Percentiles rank a stretch among this genome's conserved stretches.
These are phyloP conservation scores for Lactarius psammicola DNA, from an alignment of 768 basidiomycete genomes.

Conservation along the genomic window DNA sequence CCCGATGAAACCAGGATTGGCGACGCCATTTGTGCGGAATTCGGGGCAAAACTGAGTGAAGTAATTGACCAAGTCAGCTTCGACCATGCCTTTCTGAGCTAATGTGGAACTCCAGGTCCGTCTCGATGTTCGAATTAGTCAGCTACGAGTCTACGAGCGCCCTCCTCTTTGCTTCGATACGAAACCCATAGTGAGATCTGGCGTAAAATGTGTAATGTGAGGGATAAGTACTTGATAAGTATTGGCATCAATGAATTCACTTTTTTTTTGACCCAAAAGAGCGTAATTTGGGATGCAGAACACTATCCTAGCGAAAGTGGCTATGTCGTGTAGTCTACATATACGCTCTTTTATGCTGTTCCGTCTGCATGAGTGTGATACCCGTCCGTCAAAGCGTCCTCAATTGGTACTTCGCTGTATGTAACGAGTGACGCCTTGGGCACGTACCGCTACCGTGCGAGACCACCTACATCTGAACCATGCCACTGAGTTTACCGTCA, in stretches of 20 bases:
- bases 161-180: background rate
- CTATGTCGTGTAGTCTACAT: too few species aligned
- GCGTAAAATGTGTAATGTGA: background rate
- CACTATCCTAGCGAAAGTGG: too few species aligned
- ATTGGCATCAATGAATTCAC: background rate
- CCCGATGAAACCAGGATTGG: background rate
- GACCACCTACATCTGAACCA: background rate
- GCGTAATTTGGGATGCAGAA: background rate
- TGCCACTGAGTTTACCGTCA: conserved; percentile 2
- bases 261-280: background rate
- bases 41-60: conserved; percentile 3
- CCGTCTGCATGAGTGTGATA: too few species aligned
- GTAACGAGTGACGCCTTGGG: too few species aligned
- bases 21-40: background rate
- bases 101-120: background rate
- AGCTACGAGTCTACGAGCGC: background rate
- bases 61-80: conserved; percentile 6
- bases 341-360: too few species aligned
- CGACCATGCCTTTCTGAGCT: background rate
- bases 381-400: too few species aligned
- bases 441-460: background rate
- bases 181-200: background rate
- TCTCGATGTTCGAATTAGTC: background rate
- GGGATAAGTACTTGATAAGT: background rate
- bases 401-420: too few species aligned